These are phyloP conservation scores for Mycena floridula DNA, from an alignment of 768 basidiomycete species.

Conservation along the genomic window DNA sequence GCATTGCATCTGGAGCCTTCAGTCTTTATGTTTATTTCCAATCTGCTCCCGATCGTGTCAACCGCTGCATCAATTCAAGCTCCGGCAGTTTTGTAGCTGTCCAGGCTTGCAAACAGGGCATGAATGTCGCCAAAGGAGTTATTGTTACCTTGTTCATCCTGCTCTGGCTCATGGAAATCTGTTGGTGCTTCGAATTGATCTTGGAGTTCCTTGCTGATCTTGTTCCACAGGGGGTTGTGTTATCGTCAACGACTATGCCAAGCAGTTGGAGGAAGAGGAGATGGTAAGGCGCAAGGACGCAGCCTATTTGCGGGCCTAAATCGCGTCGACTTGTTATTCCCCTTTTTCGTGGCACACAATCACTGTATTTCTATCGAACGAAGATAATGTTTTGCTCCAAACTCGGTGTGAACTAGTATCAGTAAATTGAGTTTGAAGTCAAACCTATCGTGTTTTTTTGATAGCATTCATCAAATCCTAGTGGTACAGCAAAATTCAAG, in stretches of 20 bases:
- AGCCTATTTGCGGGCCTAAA: neutral
- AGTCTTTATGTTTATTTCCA: constrained; percentile 38
- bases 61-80: constrained; percentile 29
- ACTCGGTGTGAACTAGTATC: too few relatives aligned
- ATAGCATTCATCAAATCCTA: too few relatives aligned
- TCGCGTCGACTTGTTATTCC: neutral
- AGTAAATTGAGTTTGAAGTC: too few relatives aligned
- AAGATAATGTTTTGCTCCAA: too few relatives aligned
- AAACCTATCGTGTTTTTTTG: too few relatives aligned
- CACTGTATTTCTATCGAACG: too few relatives aligned
- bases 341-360: too few relatives aligned
- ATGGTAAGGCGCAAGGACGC: neutral
- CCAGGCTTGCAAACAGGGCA: constrained; percentile 31
- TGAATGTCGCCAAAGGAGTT: constrained; percentile 34
- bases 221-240: constrained; percentile 34
- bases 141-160: constrained; percentile 35
- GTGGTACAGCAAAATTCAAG: too few relatives aligned
- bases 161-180: constrained; percentile 43
- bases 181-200: constrained; percentile 22
- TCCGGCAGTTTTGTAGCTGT: constrained; percentile 18
- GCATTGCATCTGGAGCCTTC: constrained; percentile 36
- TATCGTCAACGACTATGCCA: constrained; percentile 38
- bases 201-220: constrained; percentile 5
- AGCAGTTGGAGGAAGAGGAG: constrained; percentile 38
- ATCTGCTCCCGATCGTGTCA: constrained; percentile 30